phyloP scores from a whole-genome alignment of 306 rosid genomes.

The Glycyrrhiza uralensis region DNA sequence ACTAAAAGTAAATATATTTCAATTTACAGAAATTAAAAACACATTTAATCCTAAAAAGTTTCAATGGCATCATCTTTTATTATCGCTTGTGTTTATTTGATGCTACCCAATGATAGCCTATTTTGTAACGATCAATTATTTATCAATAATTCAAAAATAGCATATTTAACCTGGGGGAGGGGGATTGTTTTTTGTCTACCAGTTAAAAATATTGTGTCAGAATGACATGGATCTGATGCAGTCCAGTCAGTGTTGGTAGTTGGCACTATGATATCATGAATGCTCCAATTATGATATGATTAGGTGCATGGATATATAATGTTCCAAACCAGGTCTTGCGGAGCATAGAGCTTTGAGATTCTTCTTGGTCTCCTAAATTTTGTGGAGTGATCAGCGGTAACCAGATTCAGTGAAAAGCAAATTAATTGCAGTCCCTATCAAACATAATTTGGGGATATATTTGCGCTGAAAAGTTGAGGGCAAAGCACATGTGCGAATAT shows the following conservation, averaged over 20 bases:
- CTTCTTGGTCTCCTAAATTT: background rate
- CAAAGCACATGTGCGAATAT: background rate
- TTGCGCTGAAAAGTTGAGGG: conserved; percentile 16
- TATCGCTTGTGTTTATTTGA: too few relatives aligned
- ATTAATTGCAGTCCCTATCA: background rate
- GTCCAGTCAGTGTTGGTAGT: background rate
- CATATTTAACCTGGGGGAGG: too few relatives aligned
- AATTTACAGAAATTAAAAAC: too few relatives aligned
- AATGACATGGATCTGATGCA: background rate
- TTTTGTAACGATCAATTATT: too few relatives aligned
- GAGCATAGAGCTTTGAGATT: conserved; percentile 7
- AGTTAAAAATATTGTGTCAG: background rate
- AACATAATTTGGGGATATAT: background rate
- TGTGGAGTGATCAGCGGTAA: conserved; percentile 25
- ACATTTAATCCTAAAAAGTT: too few relatives aligned
- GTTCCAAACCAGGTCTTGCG: background rate
- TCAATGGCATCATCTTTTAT: too few relatives aligned
- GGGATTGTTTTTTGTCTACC: too few relatives aligned
- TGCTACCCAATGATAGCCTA: too few relatives aligned
- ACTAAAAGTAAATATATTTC: too few relatives aligned
- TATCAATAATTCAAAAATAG: too few relatives aligned
- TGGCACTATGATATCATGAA: background rate
- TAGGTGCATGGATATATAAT: background rate
- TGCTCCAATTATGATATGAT: background rate
- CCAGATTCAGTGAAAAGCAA: conserved; percentile 3